A percentile compares a stretch with the other conserved stretches of the same genome.
Evolutionary conservation across 768 basidiomycete genomes (phyloP).

Genomic region (Cubamyces lactineus): DNA sequence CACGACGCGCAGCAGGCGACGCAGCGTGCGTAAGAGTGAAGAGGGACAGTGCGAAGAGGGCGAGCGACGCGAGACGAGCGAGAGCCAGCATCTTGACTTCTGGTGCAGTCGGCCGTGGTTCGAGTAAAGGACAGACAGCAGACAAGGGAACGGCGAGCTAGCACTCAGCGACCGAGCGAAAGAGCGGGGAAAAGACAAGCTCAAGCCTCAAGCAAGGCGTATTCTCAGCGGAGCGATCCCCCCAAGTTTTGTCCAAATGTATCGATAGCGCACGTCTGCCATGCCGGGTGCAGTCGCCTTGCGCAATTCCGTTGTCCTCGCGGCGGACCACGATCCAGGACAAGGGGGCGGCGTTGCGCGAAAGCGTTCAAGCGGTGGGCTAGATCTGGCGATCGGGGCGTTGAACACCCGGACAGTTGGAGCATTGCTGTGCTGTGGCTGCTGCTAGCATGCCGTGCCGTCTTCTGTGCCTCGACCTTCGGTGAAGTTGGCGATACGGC

Average conservation of each 20-base stretch:
- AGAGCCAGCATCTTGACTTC: slow-evolving; percentile 19
- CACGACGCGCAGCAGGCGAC: slow-evolving; percentile 5
- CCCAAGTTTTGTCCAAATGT: neutral
- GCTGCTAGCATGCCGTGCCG: neutral
- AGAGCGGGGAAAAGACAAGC: neutral
- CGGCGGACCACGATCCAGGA: neutral
- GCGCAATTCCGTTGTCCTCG: no score
- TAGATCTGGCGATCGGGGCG: slow-evolving; percentile 7
- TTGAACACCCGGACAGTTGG: neutral
- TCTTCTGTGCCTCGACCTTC: neutral
- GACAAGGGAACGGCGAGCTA: neutral
- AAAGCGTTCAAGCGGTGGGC: slow-evolving; percentile 6
- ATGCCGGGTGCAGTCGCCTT: neutral
- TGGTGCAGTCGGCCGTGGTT: neutral
- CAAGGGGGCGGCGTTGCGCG: slow-evolving; percentile 1
- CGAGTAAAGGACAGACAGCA: neutral
- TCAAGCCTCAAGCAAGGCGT: neutral
- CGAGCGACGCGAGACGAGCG: slow-evolving; percentile 14
- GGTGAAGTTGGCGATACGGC: neutral
- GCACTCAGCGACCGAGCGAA: neutral
- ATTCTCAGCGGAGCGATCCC: neutral
- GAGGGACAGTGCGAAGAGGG: slow-evolving; percentile 23
- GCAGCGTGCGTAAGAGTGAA: slow-evolving; percentile 14
- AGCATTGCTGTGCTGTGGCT: slow-evolving; percentile 11
- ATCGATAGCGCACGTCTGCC: neutral